phyloP scores from a whole-genome alignment of 495 filamentous ascomycete species.

The Aspergillus panamensis region DNA sequence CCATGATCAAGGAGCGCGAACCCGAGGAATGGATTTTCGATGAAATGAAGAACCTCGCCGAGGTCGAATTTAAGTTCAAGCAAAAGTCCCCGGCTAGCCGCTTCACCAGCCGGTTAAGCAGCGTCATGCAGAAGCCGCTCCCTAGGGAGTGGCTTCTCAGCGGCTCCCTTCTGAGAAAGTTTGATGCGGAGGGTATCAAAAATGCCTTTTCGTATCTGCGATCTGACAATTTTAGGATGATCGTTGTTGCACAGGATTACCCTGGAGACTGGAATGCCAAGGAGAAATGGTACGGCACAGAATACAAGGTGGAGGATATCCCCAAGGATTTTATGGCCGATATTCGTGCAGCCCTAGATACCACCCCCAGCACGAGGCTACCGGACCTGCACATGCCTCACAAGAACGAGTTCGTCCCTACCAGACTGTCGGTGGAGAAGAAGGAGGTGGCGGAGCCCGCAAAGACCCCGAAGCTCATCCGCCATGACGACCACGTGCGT shows the following conservation, averaged over 20 bases:
- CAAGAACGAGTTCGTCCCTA: conserved; percentile 94
- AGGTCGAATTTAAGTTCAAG: conserved; percentile 91
- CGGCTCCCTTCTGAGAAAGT: conserved; percentile 69
- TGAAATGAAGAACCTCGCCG: conserved; percentile 82
- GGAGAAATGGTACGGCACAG: conserved; percentile 98
- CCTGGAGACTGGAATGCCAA: conserved; percentile 82
- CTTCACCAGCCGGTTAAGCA: conserved; percentile 78
- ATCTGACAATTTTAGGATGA: conserved; percentile 85
- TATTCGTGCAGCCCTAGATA: conserved; percentile 60
- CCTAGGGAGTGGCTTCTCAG: conserved; percentile 86
- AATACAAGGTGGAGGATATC: conserved; percentile 83
- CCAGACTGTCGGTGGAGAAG: conserved; percentile 89
- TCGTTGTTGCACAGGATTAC: conserved; percentile 74
- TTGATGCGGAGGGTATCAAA: conserved; percentile 71
- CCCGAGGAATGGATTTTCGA: conserved; percentile 92
- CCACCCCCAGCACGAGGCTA: conserved; percentile 55
- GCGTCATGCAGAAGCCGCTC: conserved; percentile 84
- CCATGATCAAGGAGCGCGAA: conserved; percentile 73
- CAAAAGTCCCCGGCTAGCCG: conserved; percentile 86
- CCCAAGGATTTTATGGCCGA: conserved; percentile 68
- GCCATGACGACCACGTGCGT: conserved; percentile 76
- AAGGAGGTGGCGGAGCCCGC: conserved; percentile 74
- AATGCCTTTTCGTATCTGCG: conserved; percentile 70
- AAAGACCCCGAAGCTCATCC: conserved; percentile 76
- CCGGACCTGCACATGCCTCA: conserved; percentile 81